Conservation (phyloP, 257 asterid species). For the Nicotiana tabacum region DNA sequence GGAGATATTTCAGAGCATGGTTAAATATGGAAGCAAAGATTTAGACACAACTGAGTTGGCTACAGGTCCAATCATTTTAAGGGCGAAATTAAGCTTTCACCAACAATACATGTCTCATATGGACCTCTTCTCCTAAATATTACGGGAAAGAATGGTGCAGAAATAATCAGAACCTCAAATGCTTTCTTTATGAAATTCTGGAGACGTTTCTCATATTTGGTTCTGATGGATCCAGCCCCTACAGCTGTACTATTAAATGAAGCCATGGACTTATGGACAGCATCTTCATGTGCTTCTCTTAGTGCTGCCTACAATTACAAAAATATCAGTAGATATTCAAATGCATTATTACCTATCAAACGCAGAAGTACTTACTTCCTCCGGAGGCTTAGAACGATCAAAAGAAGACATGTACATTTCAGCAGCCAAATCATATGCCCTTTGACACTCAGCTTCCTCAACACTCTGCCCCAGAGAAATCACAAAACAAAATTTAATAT, state of each 20-base stretch:
- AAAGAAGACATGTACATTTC: slow-evolving; percentile 71
- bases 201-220: slow-evolving; percentile 81
- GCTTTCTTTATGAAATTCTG: slow-evolving; percentile 75
- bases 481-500: slow-evolving; percentile 1
- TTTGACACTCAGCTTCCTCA: slow-evolving; percentile 97
- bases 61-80: neutral
- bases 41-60: neutral
- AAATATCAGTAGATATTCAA: slow-evolving; percentile 20
- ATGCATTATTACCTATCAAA: neutral
- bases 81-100: neutral
- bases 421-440: slow-evolving; percentile 78
- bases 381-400: slow-evolving; percentile 86
- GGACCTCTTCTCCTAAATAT: slow-evolving; percentile 1
- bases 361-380: slow-evolving; percentile 64
- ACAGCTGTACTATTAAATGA: slow-evolving; percentile 78
- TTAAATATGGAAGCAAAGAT: neutral
- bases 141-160: neutral
- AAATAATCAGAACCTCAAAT: slow-evolving; percentile 61
- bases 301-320: slow-evolving; percentile 62
- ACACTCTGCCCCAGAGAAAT: slow-evolving; percentile 51
- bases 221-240: slow-evolving; percentile 77
- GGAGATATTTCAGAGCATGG: neutral
- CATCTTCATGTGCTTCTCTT: slow-evolving; percentile 93
- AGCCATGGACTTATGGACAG: slow-evolving; percentile 71
- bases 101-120: neutral